phyloP scores from a whole-genome alignment of 495 filamentous ascomycete species.

The Podospora australis region DNA sequence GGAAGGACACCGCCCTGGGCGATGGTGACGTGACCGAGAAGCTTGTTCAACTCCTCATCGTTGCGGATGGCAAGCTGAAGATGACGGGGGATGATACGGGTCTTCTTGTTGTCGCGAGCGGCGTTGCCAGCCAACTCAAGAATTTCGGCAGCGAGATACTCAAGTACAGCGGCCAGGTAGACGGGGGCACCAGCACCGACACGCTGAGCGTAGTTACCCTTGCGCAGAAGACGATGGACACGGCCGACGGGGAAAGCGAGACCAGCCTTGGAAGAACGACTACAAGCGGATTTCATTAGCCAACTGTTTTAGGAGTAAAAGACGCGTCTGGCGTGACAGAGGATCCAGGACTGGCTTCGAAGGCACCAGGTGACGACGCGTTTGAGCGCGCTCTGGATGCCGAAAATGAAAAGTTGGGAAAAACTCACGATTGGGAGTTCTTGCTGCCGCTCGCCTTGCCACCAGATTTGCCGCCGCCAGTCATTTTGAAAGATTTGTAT shows the following conservation, averaged over 20 bases:
- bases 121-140: constrained; percentile 98
- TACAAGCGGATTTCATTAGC: constrained; percentile 43
- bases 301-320: constrained; percentile 9
- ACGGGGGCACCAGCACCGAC: constrained; percentile 98
- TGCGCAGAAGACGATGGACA: constrained; percentile 98
- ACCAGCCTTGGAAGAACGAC: constrained; percentile 98
- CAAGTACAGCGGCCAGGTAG: constrained; percentile 95
- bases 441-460: constrained; percentile 97
- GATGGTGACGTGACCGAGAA: constrained; percentile 97
- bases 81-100: constrained; percentile 98
- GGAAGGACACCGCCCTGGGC: constrained; percentile 99
- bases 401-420: constrained; percentile 12
- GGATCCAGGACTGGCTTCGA: constrained; percentile 1
- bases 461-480: constrained; percentile 94
- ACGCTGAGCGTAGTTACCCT: constrained; percentile 99
- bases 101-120: constrained; percentile 99
- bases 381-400: constrained; percentile 3
- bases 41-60: constrained; percentile 99
- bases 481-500: constrained; percentile 73
- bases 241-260: constrained; percentile 98
- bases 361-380: constrained; percentile 1
- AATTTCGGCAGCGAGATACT: constrained; percentile 98
- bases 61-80: constrained; percentile 99
- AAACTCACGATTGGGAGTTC: constrained; percentile 90
- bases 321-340: constrained; percentile 19